These are phyloP conservation scores for Chaetothyriales sp. DNA, from an alignment of 2,329 filamentous ascomycete genomes.

Conservation along the genomic window DNA sequence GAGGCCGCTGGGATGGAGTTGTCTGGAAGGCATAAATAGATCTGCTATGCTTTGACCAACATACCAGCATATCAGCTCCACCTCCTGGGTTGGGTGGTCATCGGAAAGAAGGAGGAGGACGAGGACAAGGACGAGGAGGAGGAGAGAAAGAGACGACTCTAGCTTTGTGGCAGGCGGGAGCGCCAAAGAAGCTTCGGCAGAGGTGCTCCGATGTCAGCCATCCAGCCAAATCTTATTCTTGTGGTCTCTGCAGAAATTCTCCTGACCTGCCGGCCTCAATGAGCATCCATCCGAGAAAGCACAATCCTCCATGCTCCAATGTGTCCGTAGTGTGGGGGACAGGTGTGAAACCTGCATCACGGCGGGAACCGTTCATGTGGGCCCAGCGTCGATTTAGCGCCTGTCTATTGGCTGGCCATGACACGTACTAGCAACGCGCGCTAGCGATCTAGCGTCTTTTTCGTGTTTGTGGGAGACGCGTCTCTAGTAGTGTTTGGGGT, in stretches of 20 bases:
- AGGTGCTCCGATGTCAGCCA: neutral
- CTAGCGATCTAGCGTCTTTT: neutral
- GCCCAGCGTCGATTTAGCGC: neutral
- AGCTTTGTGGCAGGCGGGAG: too few relatives aligned
- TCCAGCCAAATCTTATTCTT: neutral
- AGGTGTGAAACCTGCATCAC: neutral
- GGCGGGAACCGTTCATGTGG: neutral
- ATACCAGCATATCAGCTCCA: neutral
- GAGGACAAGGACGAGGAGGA: neutral
- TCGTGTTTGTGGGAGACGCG: neutral
- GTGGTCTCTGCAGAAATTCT: too few relatives aligned
- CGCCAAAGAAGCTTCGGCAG: neutral
- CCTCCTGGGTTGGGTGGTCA: neutral
- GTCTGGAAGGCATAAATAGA: slow-evolving; percentile 1
- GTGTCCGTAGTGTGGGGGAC: neutral
- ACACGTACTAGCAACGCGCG: neutral
- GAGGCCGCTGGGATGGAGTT: slow-evolving; percentile 1
- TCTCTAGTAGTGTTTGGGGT: neutral
- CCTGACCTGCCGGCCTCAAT: neutral
- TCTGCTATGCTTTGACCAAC: neutral
- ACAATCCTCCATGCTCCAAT: neutral
- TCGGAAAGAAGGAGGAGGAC: neutral
- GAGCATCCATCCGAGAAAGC: neutral
- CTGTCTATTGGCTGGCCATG: neutral
- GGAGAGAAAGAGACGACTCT: too few relatives aligned